phyloP scores from a whole-genome alignment of 2,329 filamentous ascomycete genomes.

The Massarina eburnea region DNA sequence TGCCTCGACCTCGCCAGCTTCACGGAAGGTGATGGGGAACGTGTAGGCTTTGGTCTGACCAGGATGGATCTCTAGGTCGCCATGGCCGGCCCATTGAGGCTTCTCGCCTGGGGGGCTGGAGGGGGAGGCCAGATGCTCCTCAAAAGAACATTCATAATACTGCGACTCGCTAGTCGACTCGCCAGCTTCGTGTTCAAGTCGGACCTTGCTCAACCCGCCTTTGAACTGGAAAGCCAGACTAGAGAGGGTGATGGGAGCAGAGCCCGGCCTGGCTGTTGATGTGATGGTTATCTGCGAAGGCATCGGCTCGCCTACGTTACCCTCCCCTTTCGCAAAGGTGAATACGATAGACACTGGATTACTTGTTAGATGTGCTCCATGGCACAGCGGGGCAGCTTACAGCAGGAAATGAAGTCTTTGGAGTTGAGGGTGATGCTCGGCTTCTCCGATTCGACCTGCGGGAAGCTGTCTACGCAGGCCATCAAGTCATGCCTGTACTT shows the following conservation, averaged over 20 bases:
- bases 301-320: slow-evolving; percentile 61
- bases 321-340: slow-evolving; percentile 56
- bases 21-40: slow-evolving; percentile 72
- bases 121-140: slow-evolving; percentile 27
- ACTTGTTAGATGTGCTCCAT: slow-evolving; percentile 19
- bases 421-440: slow-evolving; percentile 51
- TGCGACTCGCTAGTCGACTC: slow-evolving; percentile 13
- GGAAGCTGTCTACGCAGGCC: slow-evolving; percentile 46
- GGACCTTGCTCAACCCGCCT: slow-evolving; percentile 44
- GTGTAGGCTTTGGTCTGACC: slow-evolving; percentile 71
- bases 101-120: slow-evolving; percentile 21
- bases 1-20: slow-evolving; percentile 75
- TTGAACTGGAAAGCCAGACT: slow-evolving; percentile 56
- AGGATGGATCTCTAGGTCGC: slow-evolving; percentile 67
- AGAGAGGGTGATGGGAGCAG: slow-evolving; percentile 51
- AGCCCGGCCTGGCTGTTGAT: slow-evolving; percentile 50
- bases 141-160: slow-evolving; percentile 24
- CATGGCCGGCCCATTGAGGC: slow-evolving; percentile 55
- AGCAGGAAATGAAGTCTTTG: slow-evolving; percentile 52
- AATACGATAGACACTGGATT: slow-evolving; percentile 53
- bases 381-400: slow-evolving; percentile 44
- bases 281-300: slow-evolving; percentile 57
- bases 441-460: slow-evolving; percentile 40
- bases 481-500: slow-evolving; percentile 50
- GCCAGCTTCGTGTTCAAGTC: slow-evolving; percentile 27